Percentiles rank a stretch among this genome's conserved stretches.
Conservation (phyloP, 441 rosid species). For the Erodium texanum region DNA sequence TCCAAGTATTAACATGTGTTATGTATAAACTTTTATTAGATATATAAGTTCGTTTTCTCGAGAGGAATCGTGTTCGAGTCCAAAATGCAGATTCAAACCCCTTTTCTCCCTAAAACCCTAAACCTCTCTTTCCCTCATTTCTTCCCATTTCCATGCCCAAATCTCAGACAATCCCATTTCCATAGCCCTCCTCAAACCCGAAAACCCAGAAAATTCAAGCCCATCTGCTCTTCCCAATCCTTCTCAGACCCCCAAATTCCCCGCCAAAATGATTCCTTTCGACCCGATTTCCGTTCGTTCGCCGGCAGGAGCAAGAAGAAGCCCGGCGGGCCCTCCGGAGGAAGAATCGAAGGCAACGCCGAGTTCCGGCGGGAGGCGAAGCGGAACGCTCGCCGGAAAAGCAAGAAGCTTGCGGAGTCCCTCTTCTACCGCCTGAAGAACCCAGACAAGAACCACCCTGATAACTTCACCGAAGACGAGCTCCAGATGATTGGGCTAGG, state of each 20-base stretch:
- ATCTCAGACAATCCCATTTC: slow-evolving; percentile 10
- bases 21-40: too few relatives aligned
- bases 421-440: slow-evolving; percentile 57
- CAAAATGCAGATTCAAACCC: slow-evolving; percentile 30
- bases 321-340: slow-evolving; percentile 42
- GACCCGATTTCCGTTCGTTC: slow-evolving; percentile 46
- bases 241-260: slow-evolving; percentile 19
- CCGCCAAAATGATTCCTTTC: slow-evolving; percentile 20
- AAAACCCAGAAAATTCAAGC: neutral
- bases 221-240: neutral
- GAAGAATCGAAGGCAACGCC: slow-evolving; percentile 49
- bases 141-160: too few relatives aligned
- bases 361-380: slow-evolving; percentile 41
- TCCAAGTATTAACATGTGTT: too few relatives aligned
- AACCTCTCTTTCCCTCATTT: slow-evolving; percentile 34
- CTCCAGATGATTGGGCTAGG: slow-evolving; percentile 72
- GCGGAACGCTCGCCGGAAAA: slow-evolving; percentile 35
- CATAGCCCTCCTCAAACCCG: neutral
- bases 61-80: too few relatives aligned
- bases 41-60: too few relatives aligned
- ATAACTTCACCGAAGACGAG: slow-evolving; percentile 72
- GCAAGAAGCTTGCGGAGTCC: slow-evolving; percentile 44
- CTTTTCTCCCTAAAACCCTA: slow-evolving; percentile 42
- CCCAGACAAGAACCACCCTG: slow-evolving; percentile 49
- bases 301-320: slow-evolving; percentile 85